These are phyloP conservation scores for Salix dunnii DNA, from an alignment of 345 rosid species.

Conservation along the genomic window DNA sequence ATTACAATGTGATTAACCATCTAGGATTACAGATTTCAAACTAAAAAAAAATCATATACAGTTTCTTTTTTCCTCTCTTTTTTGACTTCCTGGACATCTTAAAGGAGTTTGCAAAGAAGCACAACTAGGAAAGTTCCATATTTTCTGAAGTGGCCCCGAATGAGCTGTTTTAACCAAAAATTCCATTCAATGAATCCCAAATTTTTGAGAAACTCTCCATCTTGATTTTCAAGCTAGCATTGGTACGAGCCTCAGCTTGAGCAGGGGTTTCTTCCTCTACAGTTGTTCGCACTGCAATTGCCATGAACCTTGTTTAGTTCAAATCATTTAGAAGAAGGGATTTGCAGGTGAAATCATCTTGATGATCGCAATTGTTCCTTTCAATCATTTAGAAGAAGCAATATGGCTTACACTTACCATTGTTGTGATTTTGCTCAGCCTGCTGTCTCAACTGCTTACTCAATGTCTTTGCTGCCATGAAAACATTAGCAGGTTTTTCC, in stretches of 20 bases:
- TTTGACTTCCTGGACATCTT: no score
- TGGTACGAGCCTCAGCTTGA: slow-evolving; percentile 48
- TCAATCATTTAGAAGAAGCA: no score
- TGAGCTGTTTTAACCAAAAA: slow-evolving; percentile 18
- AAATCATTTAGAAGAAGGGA: neutral
- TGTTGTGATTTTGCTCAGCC: slow-evolving; percentile 13
- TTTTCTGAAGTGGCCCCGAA: no score
- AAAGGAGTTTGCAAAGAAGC: no score
- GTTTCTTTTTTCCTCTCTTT: no score
- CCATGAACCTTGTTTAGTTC: neutral
- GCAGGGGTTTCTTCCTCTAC: slow-evolving; percentile 56
- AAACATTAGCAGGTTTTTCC: slow-evolving; percentile 53
- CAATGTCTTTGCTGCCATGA: slow-evolving; percentile 51
- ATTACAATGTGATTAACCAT: no score
- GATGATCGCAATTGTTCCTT: neutral
- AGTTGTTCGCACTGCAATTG: slow-evolving; percentile 26
- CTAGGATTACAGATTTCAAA: no score
- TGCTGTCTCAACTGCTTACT: slow-evolving; percentile 36
- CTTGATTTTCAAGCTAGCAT: slow-evolving; percentile 38
- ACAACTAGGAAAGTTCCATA: no score
- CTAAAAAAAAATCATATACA: no score
- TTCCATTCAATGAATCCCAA: slow-evolving; percentile 32
- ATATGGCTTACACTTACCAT: slow-evolving; percentile 8
- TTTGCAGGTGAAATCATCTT: neutral
- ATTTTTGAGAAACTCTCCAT: slow-evolving; percentile 33